Evolutionary conservation across 352 stramenopile species (phyloP).

Genomic region (Globisporangium cederbergense): DNA sequence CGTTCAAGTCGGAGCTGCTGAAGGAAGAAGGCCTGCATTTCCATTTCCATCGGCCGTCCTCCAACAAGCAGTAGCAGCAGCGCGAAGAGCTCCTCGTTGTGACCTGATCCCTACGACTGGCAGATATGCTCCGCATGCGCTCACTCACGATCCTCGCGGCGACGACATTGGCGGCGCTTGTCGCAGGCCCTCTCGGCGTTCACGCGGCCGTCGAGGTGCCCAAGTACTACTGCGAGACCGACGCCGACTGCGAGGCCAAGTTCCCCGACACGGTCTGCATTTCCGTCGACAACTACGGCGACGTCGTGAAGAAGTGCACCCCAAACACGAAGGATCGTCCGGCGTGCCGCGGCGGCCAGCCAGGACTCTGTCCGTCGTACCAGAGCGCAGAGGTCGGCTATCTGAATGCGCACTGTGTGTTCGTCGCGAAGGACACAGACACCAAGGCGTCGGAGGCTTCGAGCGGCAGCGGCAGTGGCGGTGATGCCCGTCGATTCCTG

Average conservation of each 20-base stretch:
- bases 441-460: slow-evolving; percentile 12
- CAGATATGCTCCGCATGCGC: slow-evolving; percentile 10
- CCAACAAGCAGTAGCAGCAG: neutral
- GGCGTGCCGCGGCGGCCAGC: slow-evolving; percentile 65
- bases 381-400: slow-evolving; percentile 68
- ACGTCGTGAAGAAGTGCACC: slow-evolving; percentile 75
- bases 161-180: slow-evolving; percentile 1
- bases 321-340: slow-evolving; percentile 73
- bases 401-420: slow-evolving; percentile 81
- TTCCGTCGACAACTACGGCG: slow-evolving; percentile 70
- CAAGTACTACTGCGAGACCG: slow-evolving; percentile 56
- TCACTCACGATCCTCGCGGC: slow-evolving; percentile 13
- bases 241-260: slow-evolving; percentile 65
- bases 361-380: slow-evolving; percentile 76
- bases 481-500: slow-evolving; percentile 7
- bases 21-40: neutral
- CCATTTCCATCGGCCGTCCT: neutral
- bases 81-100: neutral
- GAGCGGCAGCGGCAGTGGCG: slow-evolving; percentile 9
- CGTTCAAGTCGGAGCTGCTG: neutral
- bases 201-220: slow-evolving; percentile 12
- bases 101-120: neutral
- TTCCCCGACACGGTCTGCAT: slow-evolving; percentile 77
- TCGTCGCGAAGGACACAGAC: slow-evolving; percentile 54
- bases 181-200: slow-evolving; percentile 3